A percentile compares a stretch with the other conserved stretches of the same genome.
Evolutionary conservation across 2,329 filamentous ascomycete species (phyloP).

Genomic region (Stemphylium lycopersici): DNA sequence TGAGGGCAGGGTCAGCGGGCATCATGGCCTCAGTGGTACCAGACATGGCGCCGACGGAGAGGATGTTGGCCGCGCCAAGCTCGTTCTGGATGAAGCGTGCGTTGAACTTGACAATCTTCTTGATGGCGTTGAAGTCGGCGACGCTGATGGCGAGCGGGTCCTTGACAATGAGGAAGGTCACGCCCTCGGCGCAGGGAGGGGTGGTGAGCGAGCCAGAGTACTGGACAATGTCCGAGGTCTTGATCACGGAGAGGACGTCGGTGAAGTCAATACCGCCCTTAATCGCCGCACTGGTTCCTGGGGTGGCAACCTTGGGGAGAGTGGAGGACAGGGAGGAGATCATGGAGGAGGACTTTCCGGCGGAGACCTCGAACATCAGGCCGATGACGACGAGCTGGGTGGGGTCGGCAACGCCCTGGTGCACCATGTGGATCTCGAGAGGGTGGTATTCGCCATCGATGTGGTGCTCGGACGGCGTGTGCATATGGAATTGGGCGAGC

Average conservation of each 20-base stretch:
- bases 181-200: slow-evolving; percentile 65
- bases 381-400: slow-evolving; percentile 50
- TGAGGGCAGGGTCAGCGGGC: neutral
- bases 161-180: slow-evolving; percentile 61
- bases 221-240: slow-evolving; percentile 52
- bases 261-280: slow-evolving; percentile 52
- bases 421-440: slow-evolving; percentile 65
- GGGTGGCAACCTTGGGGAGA: slow-evolving; percentile 48
- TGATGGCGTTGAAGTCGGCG: slow-evolving; percentile 58
- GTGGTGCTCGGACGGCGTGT: slow-evolving; percentile 65
- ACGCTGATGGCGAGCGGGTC: slow-evolving; percentile 57
- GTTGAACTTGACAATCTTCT: slow-evolving; percentile 62
- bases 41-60: slow-evolving; percentile 27
- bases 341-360: slow-evolving; percentile 39
- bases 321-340: slow-evolving; percentile 40
- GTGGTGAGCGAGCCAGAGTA: slow-evolving; percentile 68
- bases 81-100: slow-evolving; percentile 60
- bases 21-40: slow-evolving; percentile 5
- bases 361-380: slow-evolving; percentile 52
- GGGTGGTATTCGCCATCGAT: slow-evolving; percentile 56
- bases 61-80: slow-evolving; percentile 54
- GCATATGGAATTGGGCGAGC: slow-evolving; percentile 65
- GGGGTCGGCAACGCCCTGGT: slow-evolving; percentile 52
- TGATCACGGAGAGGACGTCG: slow-evolving; percentile 48
- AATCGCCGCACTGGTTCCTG: slow-evolving; percentile 48